Conservation (phyloP, 371 early-diverging fungal species). For the Funneliformis caledonium region DNA sequence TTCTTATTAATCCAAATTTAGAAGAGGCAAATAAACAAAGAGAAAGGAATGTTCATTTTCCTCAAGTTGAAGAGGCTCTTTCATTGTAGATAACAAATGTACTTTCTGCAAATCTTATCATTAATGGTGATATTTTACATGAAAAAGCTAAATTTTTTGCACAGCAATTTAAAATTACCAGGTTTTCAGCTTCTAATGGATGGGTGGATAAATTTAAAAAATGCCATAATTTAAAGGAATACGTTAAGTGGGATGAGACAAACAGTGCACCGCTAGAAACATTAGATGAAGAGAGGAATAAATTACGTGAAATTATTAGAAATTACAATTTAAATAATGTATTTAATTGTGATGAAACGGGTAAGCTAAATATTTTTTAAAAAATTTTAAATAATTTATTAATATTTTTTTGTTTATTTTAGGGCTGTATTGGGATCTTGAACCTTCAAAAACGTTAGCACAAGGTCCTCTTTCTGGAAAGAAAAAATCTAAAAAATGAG, state of each 20-base stretch:
- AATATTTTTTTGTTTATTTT: too few relatives aligned
- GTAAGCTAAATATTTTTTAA: background rate
- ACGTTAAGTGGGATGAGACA: background rate
- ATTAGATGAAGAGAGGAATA: background rate
- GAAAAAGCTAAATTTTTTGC: too few relatives aligned
- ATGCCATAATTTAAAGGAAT: too few relatives aligned
- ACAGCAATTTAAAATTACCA: too few relatives aligned
- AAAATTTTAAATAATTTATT: background rate
- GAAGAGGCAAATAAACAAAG: too few relatives aligned
- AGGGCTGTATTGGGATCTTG: background rate
- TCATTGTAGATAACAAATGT: background rate
- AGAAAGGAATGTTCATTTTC: background rate
- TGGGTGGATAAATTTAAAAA: too few relatives aligned
- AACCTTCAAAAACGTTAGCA: background rate
- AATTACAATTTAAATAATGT: background rate
- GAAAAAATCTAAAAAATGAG: background rate
- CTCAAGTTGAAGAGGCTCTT: background rate
- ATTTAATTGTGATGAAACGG: constrained; percentile 30
- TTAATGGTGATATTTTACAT: too few relatives aligned
- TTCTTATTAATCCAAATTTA: too few relatives aligned
- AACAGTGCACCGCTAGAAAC: constrained; percentile 7
- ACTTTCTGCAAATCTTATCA: background rate
- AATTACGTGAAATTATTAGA: constrained; percentile 12
- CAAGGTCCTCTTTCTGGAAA: background rate
- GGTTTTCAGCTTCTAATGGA: too few relatives aligned